Base-by-base conservation (phyloP, 768 basidiomycete species). In the Serendipita sp. region DNA sequence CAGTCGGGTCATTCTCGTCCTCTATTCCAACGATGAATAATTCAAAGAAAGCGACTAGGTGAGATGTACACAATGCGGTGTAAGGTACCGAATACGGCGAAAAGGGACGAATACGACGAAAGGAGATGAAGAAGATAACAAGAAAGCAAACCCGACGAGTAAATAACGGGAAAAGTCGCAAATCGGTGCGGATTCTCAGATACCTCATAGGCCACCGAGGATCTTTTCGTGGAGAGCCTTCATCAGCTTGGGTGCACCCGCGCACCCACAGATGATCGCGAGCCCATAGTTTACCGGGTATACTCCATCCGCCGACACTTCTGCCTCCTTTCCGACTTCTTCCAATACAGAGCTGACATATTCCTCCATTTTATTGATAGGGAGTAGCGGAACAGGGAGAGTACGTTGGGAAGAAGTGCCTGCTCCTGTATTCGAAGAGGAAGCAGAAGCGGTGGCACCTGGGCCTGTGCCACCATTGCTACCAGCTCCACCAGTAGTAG, bases 231-330 rank as follows among this genome's bases (percentile, higher is more conserved):
- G 55, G 4, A 60, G 27, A 10, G 10, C 0, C 36, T 37, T 60
- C 18, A 60, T 31, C n/a, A 60, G 27, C 0, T 37, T 36, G 2
- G 55, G 55, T 18, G 55, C 55, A 8, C 55, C 36, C 18, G n/a
- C 33, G 34, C 55, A 10, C 55, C 55, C 55, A 33, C 55, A 60
- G 36, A 60, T 60, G 55, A 60, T 37, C 16, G 55, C 55, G n/a
- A 11, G 10, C 18, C 55, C 55, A 33, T 60, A 60, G n/a, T 36
- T 60, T 1, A 60, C 55, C 36, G 55, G 55, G 27, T 29, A n/a
- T 10, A 60, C 36, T 0, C 55, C 55, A 60, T 60, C 55, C 11
- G 27, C 16, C 27, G 10, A 4, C 2, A 37, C 5, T 18, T 34
- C 55, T 2, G 16, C 10, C n/a, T 27, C 36, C 33, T 60, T 60